A percentile compares a stretch with the other conserved stretches of the same genome.
phyloP scores from a whole-genome alignment of 345 rosid genomes.

The Ailanthus altissimus region DNA sequence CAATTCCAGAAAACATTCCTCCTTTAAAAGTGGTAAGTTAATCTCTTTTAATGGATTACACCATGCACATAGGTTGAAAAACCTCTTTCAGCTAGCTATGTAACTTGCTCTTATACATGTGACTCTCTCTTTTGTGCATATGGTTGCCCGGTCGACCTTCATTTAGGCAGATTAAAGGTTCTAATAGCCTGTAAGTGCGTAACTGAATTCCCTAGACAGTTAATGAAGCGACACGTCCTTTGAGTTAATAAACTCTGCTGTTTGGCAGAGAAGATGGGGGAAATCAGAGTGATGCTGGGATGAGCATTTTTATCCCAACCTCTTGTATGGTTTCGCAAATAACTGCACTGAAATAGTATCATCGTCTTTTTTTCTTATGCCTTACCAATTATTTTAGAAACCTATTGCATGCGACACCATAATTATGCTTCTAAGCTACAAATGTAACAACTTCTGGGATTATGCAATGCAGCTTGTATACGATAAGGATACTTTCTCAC shows the following conservation, averaged over 20 bases:
- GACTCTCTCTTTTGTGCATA: no score
- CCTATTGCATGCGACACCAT: not conserved
- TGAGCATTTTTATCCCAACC: not conserved
- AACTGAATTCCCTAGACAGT: not conserved
- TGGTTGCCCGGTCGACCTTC: no score
- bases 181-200: not conserved
- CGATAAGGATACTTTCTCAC: constrained; percentile 83
- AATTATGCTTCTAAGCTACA: not conserved
- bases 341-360: not conserved
- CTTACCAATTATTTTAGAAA: not conserved
- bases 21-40: constrained; percentile 81
- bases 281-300: not conserved
- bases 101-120: no score
- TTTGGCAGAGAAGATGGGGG: not conserved
- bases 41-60: not conserved
- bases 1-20: constrained; percentile 89
- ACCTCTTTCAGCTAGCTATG: not conserved
- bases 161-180: not conserved
- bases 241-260: not conserved
- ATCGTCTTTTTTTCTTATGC: not conserved
- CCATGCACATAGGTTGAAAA: not conserved
- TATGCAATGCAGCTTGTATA: constrained; percentile 62
- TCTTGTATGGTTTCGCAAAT: not conserved
- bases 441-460: constrained; percentile 7
- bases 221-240: not conserved